These are phyloP conservation scores for Colletotrichum shisoi DNA, from an alignment of 2,329 filamentous ascomycete genomes.

Conservation along the genomic window DNA sequence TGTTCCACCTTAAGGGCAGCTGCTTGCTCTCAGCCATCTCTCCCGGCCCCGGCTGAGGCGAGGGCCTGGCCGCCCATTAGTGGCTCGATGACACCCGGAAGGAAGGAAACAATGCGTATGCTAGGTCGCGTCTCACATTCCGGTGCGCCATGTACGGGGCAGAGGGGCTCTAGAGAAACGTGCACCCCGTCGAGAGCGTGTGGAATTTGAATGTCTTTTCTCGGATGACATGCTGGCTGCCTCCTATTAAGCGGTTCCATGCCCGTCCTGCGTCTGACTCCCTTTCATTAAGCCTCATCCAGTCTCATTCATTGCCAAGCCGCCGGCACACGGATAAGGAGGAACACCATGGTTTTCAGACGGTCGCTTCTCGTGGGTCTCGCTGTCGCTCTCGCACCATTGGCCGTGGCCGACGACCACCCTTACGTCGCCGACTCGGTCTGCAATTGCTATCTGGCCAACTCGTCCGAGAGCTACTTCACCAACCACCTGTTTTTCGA, in stretches of 20 bases:
- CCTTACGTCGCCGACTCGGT: slow-evolving; percentile 46
- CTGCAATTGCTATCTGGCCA: slow-evolving; percentile 60
- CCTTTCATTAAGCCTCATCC: slow-evolving; percentile 11
- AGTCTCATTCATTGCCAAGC: slow-evolving; percentile 2
- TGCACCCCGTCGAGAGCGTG: background rate
- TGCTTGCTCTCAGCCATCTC: too few species aligned
- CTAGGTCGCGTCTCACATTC: slow-evolving; percentile 36
- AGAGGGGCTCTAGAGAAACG: slow-evolving; percentile 9
- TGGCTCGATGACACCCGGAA: slow-evolving; percentile 19
- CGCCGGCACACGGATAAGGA: slow-evolving; percentile 1
- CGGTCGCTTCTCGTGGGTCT: slow-evolving; percentile 42
- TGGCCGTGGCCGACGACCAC: slow-evolving; percentile 33
- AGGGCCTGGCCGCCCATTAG: slow-evolving; percentile 20
- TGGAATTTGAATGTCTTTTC: background rate
- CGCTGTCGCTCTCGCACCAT: slow-evolving; percentile 18
- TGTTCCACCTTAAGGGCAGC: background rate
- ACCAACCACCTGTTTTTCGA: slow-evolving; percentile 59
- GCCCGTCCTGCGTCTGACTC: background rate
- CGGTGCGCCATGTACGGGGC: slow-evolving; percentile 24
- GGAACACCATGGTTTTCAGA: slow-evolving; percentile 17
- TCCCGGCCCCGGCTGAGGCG: slow-evolving; percentile 9
- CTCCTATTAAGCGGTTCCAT: slow-evolving; percentile 15
- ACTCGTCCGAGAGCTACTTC: slow-evolving; percentile 56
- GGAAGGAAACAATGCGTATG: slow-evolving; percentile 11
- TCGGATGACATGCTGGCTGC: background rate